Conservation (phyloP, 2,329 filamentous ascomycete species). For the Sclerotiophoma versabilis region DNA sequence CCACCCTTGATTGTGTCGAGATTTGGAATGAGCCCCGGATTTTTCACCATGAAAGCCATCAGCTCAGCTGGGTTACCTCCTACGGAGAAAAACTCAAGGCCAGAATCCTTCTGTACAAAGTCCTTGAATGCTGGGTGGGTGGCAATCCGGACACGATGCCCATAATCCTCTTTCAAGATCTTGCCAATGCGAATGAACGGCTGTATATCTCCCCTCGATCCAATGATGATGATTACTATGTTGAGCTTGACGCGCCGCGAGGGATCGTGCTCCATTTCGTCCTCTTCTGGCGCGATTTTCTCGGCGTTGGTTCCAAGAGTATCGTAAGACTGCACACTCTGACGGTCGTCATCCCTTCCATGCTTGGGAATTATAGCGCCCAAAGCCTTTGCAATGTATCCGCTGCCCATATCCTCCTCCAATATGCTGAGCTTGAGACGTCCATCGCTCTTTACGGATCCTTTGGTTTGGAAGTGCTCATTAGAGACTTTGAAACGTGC, state of each 20-base stretch:
- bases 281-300: constrained; percentile 43
- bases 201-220: constrained; percentile 79
- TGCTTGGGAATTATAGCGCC: constrained; percentile 69
- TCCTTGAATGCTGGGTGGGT: constrained; percentile 80
- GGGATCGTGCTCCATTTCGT: constrained; percentile 44
- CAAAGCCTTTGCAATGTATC: constrained; percentile 76
- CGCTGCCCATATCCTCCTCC: constrained; percentile 72
- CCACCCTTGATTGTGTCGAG: constrained; percentile 75
- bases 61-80: constrained; percentile 81
- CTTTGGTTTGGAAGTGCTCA: constrained; percentile 69
- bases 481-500: constrained; percentile 68
- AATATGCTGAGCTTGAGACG: constrained; percentile 72
- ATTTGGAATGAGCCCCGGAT: constrained; percentile 77
- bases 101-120: constrained; percentile 75
- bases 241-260: constrained; percentile 65
- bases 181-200: constrained; percentile 80
- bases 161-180: constrained; percentile 72
- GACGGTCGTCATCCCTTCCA: constrained; percentile 50
- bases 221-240: constrained; percentile 85
- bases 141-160: constrained; percentile 78
- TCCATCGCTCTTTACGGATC: constrained; percentile 72
- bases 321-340: constrained; percentile 32
- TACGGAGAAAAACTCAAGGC: constrained; percentile 80
- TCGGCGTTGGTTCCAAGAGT: constrained; percentile 8
- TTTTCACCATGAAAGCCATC: constrained; percentile 91